A percentile compares a stretch with the other conserved stretches of the same genome.
Evolutionary conservation across 305 asterid species (phyloP).

Genomic region (Ilex paraguariensis): DNA sequence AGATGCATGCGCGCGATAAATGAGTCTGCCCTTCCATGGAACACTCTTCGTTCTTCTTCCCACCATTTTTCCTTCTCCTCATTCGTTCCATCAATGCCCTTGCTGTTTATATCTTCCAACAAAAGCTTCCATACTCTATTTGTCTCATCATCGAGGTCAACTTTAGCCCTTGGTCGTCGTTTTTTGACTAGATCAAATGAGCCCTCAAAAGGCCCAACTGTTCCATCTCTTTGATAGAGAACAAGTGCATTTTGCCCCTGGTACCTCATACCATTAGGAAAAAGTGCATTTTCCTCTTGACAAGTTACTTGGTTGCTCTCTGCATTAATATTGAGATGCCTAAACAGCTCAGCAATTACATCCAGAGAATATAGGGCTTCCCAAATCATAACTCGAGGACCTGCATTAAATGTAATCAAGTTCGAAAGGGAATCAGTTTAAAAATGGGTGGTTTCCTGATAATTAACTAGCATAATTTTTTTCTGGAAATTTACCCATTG

Average conservation of each 20-base stretch:
- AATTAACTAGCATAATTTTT: conserved; percentile 14
- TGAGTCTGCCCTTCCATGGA: conserved; percentile 87
- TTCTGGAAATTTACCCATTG: conserved; percentile 19
- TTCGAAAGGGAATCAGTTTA: conserved; percentile 13
- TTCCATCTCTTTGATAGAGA: conserved; percentile 62
- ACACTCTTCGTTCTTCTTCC: conserved; percentile 90
- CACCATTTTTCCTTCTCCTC: conserved; percentile 88
- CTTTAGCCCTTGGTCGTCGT: conserved; percentile 70
- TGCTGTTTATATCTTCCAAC: conserved; percentile 83
- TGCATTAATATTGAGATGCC: conserved; percentile 52
- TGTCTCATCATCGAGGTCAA: conserved; percentile 95
- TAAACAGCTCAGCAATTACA: conserved; percentile 48
- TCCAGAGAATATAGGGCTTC: conserved; percentile 41
- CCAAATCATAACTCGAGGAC: conserved; percentile 54
- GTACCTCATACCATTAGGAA: conserved; percentile 25
- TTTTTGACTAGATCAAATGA: conserved; percentile 41
- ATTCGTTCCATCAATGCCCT: conserved; percentile 90
- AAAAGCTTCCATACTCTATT: conserved; percentile 91
- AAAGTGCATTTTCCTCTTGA: conserved; percentile 30
- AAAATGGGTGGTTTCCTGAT: conserved; percentile 11
- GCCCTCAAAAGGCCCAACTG: conserved; percentile 50
- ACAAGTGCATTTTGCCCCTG: conserved; percentile 55
- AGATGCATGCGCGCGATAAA: conserved; percentile 98
- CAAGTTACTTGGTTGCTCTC: conserved; percentile 22
- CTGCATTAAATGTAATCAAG: conserved; percentile 44